phyloP scores from a whole-genome alignment of 108 stramenopile genomes.

The Schizochytrium sp. region DNA sequence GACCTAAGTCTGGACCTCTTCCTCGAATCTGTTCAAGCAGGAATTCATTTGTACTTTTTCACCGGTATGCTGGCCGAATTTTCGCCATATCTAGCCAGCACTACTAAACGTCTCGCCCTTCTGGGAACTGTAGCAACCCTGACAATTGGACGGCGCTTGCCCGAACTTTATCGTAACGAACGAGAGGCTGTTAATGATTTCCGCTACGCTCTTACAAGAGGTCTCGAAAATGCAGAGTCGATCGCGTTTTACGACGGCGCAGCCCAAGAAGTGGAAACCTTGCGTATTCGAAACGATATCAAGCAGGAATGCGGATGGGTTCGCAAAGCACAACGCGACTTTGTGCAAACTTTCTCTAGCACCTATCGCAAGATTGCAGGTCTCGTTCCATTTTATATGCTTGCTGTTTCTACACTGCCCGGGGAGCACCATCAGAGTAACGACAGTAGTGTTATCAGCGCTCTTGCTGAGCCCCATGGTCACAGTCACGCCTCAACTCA shows the following conservation, averaged over 20 bases:
- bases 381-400: constrained; percentile 30
- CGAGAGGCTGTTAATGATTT: constrained; percentile 89
- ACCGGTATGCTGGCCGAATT: constrained; percentile 88
- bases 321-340: not conserved
- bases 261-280: not conserved
- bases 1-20: constrained; percentile 86
- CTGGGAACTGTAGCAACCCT: constrained; percentile 84
- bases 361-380: constrained; percentile 49
- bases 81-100: constrained; percentile 88
- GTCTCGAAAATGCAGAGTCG: constrained; percentile 93
- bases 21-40: constrained; percentile 84
- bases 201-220: constrained; percentile 84
- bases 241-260: constrained; percentile 81
- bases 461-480: not conserved
- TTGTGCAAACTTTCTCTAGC: not conserved
- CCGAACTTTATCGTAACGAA: constrained; percentile 85
- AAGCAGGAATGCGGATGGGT: constrained; percentile 5
- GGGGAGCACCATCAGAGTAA: not conserved
- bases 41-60: constrained; percentile 90
- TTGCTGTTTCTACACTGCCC: not conserved
- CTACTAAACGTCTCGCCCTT: constrained; percentile 84
- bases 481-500: constrained; percentile 7
- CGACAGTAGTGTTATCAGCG: not conserved
- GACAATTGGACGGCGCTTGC: constrained; percentile 79
- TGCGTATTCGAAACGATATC: not conserved